Evolutionary conservation across 2,329 filamentous ascomycete genomes (phyloP).

Genomic region (Lasiodiplodia gonubiensis): DNA sequence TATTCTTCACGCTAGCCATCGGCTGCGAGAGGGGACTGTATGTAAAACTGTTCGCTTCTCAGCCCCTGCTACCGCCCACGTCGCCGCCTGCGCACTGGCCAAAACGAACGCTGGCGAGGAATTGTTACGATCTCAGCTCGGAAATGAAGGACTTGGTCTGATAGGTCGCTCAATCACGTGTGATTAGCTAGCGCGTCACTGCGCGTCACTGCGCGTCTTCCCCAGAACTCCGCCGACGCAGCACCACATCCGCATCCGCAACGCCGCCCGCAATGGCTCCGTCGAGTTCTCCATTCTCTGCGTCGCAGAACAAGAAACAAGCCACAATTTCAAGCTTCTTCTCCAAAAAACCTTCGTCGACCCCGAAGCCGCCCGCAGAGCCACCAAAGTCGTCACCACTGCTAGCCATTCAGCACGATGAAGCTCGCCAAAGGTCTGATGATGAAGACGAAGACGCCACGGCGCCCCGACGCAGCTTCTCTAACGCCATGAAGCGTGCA

Average conservation of each 20-base stretch:
- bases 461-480: constrained; percentile 36
- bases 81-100: no score
- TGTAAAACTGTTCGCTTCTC: no score
- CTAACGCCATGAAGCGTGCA: constrained; percentile 51
- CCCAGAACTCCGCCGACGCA: constrained; percentile 2
- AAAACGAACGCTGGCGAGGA: no score
- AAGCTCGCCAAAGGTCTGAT: not conserved
- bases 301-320: constrained; percentile 67
- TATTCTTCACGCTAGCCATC: no score
- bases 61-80: no score
- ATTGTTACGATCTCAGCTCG: no score
- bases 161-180: not conserved
- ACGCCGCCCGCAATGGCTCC: constrained; percentile 42
- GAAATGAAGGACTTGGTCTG: no score
- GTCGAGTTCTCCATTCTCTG: constrained; percentile 41
- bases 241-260: constrained; percentile 7
- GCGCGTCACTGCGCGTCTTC: constrained; percentile 14
- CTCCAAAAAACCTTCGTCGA: constrained; percentile 52
- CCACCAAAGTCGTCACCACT: constrained; percentile 4
- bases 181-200: not conserved
- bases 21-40: no score
- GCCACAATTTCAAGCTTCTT: constrained; percentile 88
- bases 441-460: constrained; percentile 12
- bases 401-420: not conserved
- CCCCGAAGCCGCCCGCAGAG: constrained; percentile 32